Evolutionary conservation across 441 rosid genomes (phyloP), one percentile per base, ranked within the genome.

Genomic region (Adansonia gregorii): DNA sequence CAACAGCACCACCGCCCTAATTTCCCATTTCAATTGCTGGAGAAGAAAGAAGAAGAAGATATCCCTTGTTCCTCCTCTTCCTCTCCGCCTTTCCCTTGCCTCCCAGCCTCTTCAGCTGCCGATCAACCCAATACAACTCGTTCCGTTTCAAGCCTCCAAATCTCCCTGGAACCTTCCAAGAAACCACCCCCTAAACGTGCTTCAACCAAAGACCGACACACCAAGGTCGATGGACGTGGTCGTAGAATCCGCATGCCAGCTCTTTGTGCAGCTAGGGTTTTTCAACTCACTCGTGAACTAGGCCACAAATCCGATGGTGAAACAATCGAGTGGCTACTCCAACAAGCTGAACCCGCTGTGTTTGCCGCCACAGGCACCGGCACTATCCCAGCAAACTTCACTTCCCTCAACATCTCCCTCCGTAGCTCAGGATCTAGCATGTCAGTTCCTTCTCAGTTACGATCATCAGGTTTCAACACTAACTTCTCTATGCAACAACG

Each of bases 241-340:
- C 86, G 98, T 49, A 83, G 98, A 76, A 94, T 94, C 84, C 92
- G 98, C 79, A 94, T 94, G 98, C 98, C 98, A 0, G 98, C 98
- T 10, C 89, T 93, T 55, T 94, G 98, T 65, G 98, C 98, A 39
- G 98, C 98, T 81, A 89, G 98, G 89, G 98, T 94, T 78, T 94
- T 94, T 60, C 98, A 94, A 83, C 87, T 94, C 0, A 94, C 98
- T 14, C 87, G 97, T 2, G 98, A 94, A 76, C 88, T 94, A 0
- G 98, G 98, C 43, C 98, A 94, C 81, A 94, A 93, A 80, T 94
- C 97, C 15, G 98, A 94, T 51, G 98, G 97, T 0, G 97, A 94
- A 73, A 94, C 98, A 39, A 93, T 94, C 45, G 97, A 92, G 82
- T 92, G 97, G 97, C 85, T 93, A 31, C 97, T 93, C 73, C 97